Evolutionary conservation across 1,284 basidiomycete genomes (phyloP).

Genomic region (Moesziomyces antarcticus): DNA sequence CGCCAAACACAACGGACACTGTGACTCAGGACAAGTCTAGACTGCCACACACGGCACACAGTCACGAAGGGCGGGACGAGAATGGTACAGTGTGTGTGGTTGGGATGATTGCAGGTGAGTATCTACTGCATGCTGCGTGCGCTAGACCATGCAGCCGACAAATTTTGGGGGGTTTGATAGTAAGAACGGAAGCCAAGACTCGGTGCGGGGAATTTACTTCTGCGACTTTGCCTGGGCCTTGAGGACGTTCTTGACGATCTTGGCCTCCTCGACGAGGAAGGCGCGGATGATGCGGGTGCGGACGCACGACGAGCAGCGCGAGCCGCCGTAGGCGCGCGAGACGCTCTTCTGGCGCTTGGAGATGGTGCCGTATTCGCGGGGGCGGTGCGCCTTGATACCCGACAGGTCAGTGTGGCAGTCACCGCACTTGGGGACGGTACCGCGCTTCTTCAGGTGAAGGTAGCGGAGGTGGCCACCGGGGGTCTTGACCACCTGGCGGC

Average conservation of each 20-base stretch:
- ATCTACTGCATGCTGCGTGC: too few relatives aligned
- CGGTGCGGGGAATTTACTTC: constrained; percentile 21
- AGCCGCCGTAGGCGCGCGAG: constrained; percentile 66
- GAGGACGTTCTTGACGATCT: constrained; percentile 99
- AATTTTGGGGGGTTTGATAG: too few relatives aligned
- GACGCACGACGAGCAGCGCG: constrained; percentile 65
- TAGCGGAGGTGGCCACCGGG: constrained; percentile 92
- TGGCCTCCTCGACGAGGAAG: constrained; percentile 99
- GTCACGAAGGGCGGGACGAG: too few relatives aligned
- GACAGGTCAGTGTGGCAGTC: constrained; percentile 64
- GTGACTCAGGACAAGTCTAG: too few relatives aligned
- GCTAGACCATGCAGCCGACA: too few relatives aligned
- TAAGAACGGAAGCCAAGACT: too few relatives aligned
- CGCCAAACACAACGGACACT: too few relatives aligned
- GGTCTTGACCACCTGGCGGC: constrained; percentile 94
- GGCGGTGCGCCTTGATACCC: constrained; percentile 66
- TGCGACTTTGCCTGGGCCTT: constrained; percentile 76
- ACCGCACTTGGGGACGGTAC: constrained; percentile 86
- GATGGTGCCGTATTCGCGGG: constrained; percentile 63
- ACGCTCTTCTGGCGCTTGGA: constrained; percentile 66
- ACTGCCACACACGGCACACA: too few relatives aligned
- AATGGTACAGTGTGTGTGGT: too few relatives aligned
- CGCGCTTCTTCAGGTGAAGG: constrained; percentile 88
- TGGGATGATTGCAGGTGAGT: too few relatives aligned
- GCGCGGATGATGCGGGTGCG: constrained; percentile 83